Evolutionary conservation across 768 basidiomycete genomes (phyloP).

Genomic region (Boletales sp.): DNA sequence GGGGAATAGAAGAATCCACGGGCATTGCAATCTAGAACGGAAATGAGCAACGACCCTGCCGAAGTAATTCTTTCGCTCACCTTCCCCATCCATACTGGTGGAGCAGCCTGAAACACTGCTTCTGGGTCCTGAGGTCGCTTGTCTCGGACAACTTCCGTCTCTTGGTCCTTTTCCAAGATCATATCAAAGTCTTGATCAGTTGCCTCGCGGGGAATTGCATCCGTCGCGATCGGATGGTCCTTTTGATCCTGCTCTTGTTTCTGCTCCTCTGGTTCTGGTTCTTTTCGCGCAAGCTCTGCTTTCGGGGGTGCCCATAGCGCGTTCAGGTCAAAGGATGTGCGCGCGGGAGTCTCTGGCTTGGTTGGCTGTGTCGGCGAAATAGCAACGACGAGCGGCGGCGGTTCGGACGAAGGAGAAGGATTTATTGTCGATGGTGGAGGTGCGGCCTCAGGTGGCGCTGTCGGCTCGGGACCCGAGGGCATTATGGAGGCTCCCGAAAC

Average conservation of each 20-base stretch:
- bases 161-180: constrained; percentile 65
- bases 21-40: constrained; percentile 70
- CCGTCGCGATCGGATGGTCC: constrained; percentile 45
- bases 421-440: constrained; percentile 38
- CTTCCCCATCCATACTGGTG: constrained; percentile 72
- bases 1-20: constrained; percentile 64
- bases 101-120: constrained; percentile 50
- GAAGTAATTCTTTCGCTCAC: constrained; percentile 37
- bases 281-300: constrained; percentile 24
- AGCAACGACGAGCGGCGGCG: constrained; percentile 20
- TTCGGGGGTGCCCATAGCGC: constrained; percentile 64
- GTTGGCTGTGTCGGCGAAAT: constrained; percentile 21
- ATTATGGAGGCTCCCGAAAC: constrained; percentile 12
- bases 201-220: constrained; percentile 37
- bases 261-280: constrained; percentile 20
- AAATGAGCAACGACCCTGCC: constrained; percentile 9
- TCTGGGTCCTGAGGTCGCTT: constrained; percentile 39
- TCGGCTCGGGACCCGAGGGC: constrained; percentile 5
- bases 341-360: constrained; percentile 43
- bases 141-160: constrained; percentile 25
- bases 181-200: constrained; percentile 86
- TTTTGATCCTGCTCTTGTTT: constrained; percentile 34
- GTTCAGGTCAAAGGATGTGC: constrained; percentile 67
- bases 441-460: constrained; percentile 13
- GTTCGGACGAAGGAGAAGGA: constrained; percentile 42